phyloP scores from a whole-genome alignment of 257 asterid genomes.

The Nicotiana attenuata region DNA sequence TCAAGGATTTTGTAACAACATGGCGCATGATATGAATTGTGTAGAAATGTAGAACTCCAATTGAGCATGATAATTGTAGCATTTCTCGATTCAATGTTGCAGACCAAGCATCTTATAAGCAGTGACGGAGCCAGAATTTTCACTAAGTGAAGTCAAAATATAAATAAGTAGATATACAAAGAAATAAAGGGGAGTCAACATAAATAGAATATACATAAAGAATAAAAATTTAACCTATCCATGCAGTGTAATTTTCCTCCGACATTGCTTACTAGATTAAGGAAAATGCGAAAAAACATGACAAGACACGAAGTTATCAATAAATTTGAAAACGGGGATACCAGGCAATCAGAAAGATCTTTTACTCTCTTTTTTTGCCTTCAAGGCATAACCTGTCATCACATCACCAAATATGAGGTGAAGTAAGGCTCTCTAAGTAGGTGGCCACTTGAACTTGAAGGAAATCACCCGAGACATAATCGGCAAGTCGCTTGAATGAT shows the following conservation, averaged over 20 bases:
- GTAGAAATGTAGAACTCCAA: not conserved
- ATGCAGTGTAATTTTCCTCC: no score
- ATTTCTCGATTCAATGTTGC: no score
- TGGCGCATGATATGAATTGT: not conserved
- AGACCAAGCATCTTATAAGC: not conserved
- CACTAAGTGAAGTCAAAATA: no score
- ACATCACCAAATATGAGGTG: constrained; percentile 14
- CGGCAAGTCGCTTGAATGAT: constrained; percentile 10
- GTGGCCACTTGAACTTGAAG: constrained; percentile 7
- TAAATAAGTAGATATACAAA: no score
- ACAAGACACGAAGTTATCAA: not conserved
- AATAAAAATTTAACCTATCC: no score
- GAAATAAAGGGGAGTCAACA: no score
- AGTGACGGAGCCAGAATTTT: no score
- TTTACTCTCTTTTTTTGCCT: not conserved
- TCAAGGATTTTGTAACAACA: not conserved
- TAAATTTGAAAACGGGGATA: not conserved
- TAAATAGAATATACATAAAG: no score
- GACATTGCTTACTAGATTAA: no score
- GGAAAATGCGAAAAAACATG: not conserved
- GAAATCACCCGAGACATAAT: not conserved
- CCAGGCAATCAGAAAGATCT: not conserved
- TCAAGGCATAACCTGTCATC: not conserved
- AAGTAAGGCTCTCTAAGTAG: constrained; percentile 27
- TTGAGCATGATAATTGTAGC: not conserved